Evolutionary conservation across 345 rosid species (phyloP), one percentile per base, ranked within the genome.

Genomic region (Gossypium rotundifolium): DNA sequence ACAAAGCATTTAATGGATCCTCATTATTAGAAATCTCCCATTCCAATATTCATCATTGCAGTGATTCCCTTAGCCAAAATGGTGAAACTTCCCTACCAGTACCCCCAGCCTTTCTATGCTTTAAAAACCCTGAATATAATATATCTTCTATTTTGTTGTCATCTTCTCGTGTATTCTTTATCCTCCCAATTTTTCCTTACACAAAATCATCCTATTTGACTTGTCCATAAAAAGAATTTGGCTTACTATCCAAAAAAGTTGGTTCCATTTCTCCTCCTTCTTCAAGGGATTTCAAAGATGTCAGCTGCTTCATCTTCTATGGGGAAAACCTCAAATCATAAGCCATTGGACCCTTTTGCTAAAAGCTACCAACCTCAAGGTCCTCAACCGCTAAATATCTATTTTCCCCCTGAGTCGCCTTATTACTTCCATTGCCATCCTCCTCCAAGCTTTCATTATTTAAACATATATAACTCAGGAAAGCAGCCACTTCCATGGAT

Each of bases 1-100:
- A 23, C 22, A 23, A 11, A 33, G 66, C 80, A 74, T 74, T 80
- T 7, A 80, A 80, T 77, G 78, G 49, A 7, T 20, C 53, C 17
- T 20, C 12, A 2, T 29, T 52, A 11, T 9, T 22, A 70, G 73
- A 10, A 22, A 13, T 44, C 44, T 64, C 59, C 22, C 17, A 20
- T 53, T 48, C 76, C 72, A 46, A 14, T 74, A 7, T 22, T 71
- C 76, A 80, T 74, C 73, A 74, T 81, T 74, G 45, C 64, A 33
- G 48, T 20, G 61, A 76, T 73, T 72, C 65, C 10, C 53, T 12
- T 61, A 12, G 17, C 75, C 68, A 13, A 54, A 51, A 69, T 23
- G 44, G 59, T 69, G 70, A 65, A 65, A 65, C 70, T 65, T 65
- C 52, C 17, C 18, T 22, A 2, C 33, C 70, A 18, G 29, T 10